Base-by-base conservation (phyloP, 1,284 basidiomycete species). In the Malassezia obtusa region DNA sequence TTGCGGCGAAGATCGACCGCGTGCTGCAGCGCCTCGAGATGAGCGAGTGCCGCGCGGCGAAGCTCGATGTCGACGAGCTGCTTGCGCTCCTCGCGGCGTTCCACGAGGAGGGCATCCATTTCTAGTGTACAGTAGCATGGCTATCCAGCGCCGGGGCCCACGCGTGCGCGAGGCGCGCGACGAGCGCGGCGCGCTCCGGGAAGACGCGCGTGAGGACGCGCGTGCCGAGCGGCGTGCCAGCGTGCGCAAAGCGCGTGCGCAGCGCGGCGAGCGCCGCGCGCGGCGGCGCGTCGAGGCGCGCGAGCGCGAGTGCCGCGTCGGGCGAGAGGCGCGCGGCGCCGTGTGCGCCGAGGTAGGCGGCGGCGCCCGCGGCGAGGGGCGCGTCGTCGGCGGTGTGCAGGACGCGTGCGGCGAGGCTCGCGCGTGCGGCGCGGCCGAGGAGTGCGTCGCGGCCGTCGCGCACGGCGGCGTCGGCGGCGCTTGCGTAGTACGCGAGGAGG, bases 31-130 rank as follows among this genome's bases (percentile, higher is more conserved):
- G 83, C 36, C 81, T 82, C 7, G 83, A 80, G 0, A 82, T 81
- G 61, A 79, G 80, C 7, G 85, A 89, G 59, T 80, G 77, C 55
- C 79, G 87, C 50, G 85, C 86, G 6, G 81, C 85, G 8, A 86
- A 87, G 75, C 87, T 90, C 84, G 83, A 84, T 58, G 81, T 89
- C 10, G 84, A 88, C 64, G 86, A 88, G 70, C 76, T 90, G 38
- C 76, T 89, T n/a, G 83, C 82, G 72, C 76, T 86, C 25, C 75
- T 86, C 32, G 78, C 82, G n/a, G 82, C 84, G 4, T 89, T 89
- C 75, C 87, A 90, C 71, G 83, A 86, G 61, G 80, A 80, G 48
- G 85, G 86, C 28, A 82, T 90, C 48, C 87, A 89, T 73, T 89
- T 89, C 64, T 83, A 50, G 33, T 31, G 33, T 43, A 43, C 40